These are phyloP conservation scores for Nasturtium officinale DNA, from an alignment of 345 rosid species.

Conservation along the genomic window DNA sequence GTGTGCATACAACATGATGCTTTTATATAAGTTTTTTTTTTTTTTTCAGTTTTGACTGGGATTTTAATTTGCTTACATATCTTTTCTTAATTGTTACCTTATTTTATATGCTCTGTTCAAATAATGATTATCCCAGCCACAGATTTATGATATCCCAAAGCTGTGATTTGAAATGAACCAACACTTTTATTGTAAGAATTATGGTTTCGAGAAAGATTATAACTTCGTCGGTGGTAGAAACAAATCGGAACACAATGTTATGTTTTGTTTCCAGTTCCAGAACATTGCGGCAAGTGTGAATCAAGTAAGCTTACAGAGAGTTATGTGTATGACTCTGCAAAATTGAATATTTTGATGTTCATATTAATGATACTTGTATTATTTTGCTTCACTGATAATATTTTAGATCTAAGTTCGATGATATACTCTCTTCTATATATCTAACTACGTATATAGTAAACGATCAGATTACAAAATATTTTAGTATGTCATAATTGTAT, in stretches of 20 bases:
- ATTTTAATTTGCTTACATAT: background rate
- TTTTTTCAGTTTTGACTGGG: background rate
- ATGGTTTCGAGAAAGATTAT: background rate
- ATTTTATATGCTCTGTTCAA: conserved; percentile 3
- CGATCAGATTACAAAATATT: background rate
- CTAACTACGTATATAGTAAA: background rate
- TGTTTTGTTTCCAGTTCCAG: too few species aligned
- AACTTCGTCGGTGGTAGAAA: background rate
- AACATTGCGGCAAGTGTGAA: conserved; percentile 1
- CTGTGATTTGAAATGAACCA: background rate
- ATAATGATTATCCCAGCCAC: background rate
- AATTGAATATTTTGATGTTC: background rate
- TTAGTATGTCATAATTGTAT: background rate
- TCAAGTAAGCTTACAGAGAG: background rate
- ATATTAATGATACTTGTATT: background rate
- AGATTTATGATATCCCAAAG: background rate
- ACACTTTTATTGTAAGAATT: background rate
- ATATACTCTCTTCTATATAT: background rate
- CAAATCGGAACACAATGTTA: background rate
- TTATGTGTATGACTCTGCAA: background rate
- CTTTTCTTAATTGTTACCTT: conserved; percentile 5
- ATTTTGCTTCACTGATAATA: background rate
- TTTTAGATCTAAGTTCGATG: too few species aligned
- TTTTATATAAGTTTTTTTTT: conserved; percentile 11
- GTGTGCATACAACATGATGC: conserved; percentile 19